Evolutionary conservation across 1,284 basidiomycete species (phyloP), one percentile per base, ranked within the genome.

Genomic region (Irpex sp.): DNA sequence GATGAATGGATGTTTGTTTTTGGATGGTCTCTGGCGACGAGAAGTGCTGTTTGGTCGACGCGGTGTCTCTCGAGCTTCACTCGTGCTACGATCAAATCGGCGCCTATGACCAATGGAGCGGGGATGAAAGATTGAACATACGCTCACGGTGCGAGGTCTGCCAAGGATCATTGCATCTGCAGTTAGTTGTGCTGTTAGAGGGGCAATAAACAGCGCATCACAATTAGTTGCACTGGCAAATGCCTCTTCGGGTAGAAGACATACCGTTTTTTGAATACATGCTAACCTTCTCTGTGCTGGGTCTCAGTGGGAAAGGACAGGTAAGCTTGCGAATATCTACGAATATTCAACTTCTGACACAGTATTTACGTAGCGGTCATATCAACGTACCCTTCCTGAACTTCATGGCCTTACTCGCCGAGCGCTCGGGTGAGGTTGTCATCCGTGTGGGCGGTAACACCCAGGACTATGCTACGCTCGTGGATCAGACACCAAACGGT

Each of bases 371-470:
- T 46, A 46, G 39, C 39, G 39, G 39, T 46, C 39, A 46, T 46
- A 46, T 89, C 17, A 79, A 84, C 59, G 82, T 87, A 0, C 84
- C 86, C 0, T 90, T 93, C 73, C 80, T 93, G 15, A 93, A 93
- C 74, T 82, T 93, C 61, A 81, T 94, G 78, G 79, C 85, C 4
- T 88, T 87, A 65, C 76, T 93, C 50, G 76, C 80, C 64, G 80
- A 85, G 57, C 83, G 89, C 9, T 79, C 78, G 6, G 90, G 90
- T 0, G 71, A 79, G 4, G 79, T 89, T 4, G 73, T 77, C 50
- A 75, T 93, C 15, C 87, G 91, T 51, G 81, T 93, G 3, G 92
- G 91, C 39, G 92, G 91, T 60, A 93, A 93, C 73, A 88, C 88
- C 1, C 89, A 92, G 69, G 89, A 92, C 64, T 81, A 77, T 26